phyloP scores from a whole-genome alignment of 257 asterid species.

The Voacanga thouarsii region DNA sequence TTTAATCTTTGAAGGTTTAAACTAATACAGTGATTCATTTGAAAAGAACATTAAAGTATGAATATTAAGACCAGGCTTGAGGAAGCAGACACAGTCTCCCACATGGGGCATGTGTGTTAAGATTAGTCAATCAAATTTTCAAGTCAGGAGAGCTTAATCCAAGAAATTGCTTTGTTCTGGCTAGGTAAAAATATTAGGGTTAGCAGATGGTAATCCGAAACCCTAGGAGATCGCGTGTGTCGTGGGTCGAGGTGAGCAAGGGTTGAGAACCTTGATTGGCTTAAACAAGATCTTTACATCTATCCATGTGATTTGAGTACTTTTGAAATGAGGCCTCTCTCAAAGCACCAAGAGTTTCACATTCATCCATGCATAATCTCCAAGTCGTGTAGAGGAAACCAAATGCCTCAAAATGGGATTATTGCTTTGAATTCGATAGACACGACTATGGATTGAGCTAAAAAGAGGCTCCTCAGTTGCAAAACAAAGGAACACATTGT shows the following conservation, averaged over 20 bases:
- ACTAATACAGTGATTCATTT: conserved; percentile 7
- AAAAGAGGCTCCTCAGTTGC: conserved; percentile 33
- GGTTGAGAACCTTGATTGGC: conserved; percentile 10
- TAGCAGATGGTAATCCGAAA: background rate
- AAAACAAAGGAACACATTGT: conserved; percentile 50
- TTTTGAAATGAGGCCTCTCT: conserved; percentile 9
- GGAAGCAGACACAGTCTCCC: conserved; percentile 52
- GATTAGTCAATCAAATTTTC: conserved; percentile 48
- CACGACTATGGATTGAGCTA: conserved; percentile 46
- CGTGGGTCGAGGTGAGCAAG: conserved; percentile 3
- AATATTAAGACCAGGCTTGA: conserved; percentile 23
- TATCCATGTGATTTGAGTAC: conserved; percentile 19
- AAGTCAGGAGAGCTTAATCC: conserved; percentile 51
- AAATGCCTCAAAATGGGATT: conserved; percentile 40
- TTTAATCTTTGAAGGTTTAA: conserved; percentile 21
- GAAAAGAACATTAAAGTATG: conserved; percentile 23
- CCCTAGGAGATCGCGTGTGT: conserved; percentile 35
- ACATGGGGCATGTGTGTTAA: conserved; percentile 75
- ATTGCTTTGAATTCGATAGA: conserved; percentile 47
- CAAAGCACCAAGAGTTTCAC: conserved; percentile 13
- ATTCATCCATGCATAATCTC: conserved; percentile 8
- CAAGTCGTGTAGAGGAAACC: conserved; percentile 12
- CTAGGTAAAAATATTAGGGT: conserved; percentile 19
- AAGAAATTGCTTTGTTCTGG: conserved; percentile 47
- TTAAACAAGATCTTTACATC: conserved; percentile 19